A percentile compares a stretch with the other conserved stretches of the same genome.
These are phyloP conservation scores for Theobroma cacao DNA, from an alignment of 345 rosid species.

Conservation along the genomic window DNA sequence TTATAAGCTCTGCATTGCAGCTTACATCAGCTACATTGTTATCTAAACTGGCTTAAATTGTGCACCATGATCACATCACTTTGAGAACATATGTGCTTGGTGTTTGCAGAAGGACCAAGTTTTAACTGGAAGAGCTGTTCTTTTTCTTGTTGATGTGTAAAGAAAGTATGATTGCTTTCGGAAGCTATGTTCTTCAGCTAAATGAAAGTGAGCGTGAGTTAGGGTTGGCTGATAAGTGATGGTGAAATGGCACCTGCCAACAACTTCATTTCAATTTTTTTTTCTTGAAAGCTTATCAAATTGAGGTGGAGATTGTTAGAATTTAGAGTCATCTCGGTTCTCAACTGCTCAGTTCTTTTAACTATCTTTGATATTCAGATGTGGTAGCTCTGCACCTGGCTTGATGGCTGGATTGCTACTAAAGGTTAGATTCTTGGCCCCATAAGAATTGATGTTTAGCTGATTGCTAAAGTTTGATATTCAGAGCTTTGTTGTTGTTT, in stretches of 20 bases:
- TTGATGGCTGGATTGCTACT: too few relatives aligned
- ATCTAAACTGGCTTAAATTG: not conserved
- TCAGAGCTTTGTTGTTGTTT: not conserved
- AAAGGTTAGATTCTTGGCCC: too few relatives aligned
- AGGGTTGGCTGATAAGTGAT: not conserved
- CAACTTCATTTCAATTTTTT: too few relatives aligned
- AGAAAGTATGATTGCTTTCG: not conserved
- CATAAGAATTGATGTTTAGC: too few relatives aligned
- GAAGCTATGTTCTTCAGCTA: not conserved
- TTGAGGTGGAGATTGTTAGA: too few relatives aligned
- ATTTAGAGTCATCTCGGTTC: too few relatives aligned
- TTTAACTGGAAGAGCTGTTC: too few relatives aligned
- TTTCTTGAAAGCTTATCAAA: too few relatives aligned
- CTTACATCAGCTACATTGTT: not conserved
- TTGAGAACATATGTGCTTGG: not conserved
- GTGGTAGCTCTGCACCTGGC: not conserved
- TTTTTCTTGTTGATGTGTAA: too few relatives aligned
- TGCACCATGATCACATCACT: not conserved
- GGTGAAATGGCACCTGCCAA: not conserved
- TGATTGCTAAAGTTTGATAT: too few relatives aligned
- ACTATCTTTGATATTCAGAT: not conserved
- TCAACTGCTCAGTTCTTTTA: not conserved
- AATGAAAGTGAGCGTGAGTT: too few relatives aligned
- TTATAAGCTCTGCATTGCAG: not conserved
- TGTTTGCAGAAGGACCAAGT: not conserved